phyloP scores from a whole-genome alignment of 169 alveolate genomes.

The Amoebophrya sp. region DNA sequence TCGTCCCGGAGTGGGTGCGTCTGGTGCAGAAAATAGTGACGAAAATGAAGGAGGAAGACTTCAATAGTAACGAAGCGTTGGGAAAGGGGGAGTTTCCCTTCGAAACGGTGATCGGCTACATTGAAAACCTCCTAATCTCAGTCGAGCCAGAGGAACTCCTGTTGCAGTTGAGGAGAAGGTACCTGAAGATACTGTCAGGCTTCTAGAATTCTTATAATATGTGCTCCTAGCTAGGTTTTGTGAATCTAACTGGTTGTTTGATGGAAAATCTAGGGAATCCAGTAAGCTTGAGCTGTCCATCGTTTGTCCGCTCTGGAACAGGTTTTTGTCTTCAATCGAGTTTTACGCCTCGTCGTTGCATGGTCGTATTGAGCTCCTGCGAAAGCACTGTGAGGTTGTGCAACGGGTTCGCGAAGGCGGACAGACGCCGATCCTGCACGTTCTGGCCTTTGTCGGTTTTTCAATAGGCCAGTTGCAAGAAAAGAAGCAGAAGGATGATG shows the following conservation, averaged over 20 bases:
- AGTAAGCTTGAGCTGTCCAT: not conserved
- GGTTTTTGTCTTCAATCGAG: not conserved
- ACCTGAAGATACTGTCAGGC: too few relatives aligned
- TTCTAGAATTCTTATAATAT: not conserved
- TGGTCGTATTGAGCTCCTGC: not conserved
- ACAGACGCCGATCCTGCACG: not conserved
- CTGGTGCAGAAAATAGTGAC: not conserved
- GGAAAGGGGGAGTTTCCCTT: not conserved
- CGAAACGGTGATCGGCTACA: not conserved
- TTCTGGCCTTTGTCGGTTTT: not conserved
- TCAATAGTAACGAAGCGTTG: not conserved
- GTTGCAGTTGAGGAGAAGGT: not conserved
- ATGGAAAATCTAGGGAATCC: not conserved
- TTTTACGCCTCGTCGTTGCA: not conserved
- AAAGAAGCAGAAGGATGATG: not conserved
- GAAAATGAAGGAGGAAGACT: not conserved
- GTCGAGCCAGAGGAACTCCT: constrained; percentile 10
- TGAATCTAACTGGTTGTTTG: too few relatives aligned
- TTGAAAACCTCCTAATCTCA: not conserved
- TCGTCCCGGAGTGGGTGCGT: not conserved
- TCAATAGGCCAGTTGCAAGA: not conserved
- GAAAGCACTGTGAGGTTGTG: not conserved
- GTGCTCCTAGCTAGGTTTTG: too few relatives aligned
- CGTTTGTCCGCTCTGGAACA: too few relatives aligned
- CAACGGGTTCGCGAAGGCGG: not conserved